Evolutionary conservation across 2,329 filamentous ascomycete genomes (phyloP), one percentile per base, ranked within the genome.

Genomic region (Chrysoporthe austroafricana): DNA sequence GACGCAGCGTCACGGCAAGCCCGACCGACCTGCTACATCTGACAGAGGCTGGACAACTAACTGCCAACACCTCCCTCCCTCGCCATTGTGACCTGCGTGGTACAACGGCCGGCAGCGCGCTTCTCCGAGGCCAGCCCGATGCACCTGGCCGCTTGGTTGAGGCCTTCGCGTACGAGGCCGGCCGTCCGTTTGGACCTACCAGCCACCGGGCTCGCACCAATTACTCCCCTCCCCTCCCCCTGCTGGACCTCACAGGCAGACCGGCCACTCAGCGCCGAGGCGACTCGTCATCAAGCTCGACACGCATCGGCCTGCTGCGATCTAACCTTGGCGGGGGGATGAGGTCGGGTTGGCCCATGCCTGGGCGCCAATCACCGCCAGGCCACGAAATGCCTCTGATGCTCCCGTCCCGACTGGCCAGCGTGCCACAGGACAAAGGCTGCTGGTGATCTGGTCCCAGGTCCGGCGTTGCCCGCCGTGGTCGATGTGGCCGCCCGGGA

Each of bases 361-460:
- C 57, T 44, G 21, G 39, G 18, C 57, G 59, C 50, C 62, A 69
- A 69, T 66, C 67, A 62, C 36, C 26, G 39, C n/a, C 34, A 62
- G 36, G 57, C 57, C 46, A 44, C 44, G 43, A 62, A 50, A 34
- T 36, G 63, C 54, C 68, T 57, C 64, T 69, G 64, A 63, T 50
- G 50, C 67, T 64, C 26, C 50, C 61, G 50, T 64, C 42, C 62
- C 32, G 60, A 62, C 65, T 64, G 43, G 42, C 46, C 42, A 61
- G 43, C 32, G 43, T 46, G 42, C 26, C 8, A 60, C 65, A 64
- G 21, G 44, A 54, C 57, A 60, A 44, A 46, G 21, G 50, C n/a
- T n/a, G 57, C 21, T 54, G 43, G 36, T 54, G 42, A 62, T 54
- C 56, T 50, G 61, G 54, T 34, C 57, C 57, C 46, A 61, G 21